Base-by-base conservation (phyloP, 129 eudicot genomes). In the Ambrosia trifida region DNA sequence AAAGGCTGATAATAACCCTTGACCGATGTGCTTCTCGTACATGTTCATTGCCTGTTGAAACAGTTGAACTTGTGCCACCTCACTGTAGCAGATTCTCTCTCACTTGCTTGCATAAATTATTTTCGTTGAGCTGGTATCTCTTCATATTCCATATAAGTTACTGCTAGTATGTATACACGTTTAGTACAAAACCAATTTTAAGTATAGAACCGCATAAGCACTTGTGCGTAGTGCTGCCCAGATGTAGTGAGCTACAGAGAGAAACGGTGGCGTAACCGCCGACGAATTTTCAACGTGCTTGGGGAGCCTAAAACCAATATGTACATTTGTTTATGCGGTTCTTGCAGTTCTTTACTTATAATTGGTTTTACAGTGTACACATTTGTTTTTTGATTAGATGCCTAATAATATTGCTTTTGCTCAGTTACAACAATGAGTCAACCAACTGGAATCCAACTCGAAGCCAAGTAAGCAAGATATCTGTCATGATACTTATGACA, bases 21-120 rank as follows among this genome's bases (percentile, higher is more conserved):
- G 99, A 95, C 59, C 96, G 95, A 17, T 95, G 99, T 83, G 99
- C 99, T 69, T 95, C 99, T 18, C 96, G 99, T 43, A 95, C 97
- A 54, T 88, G 88, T 82, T 88, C 95, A 30, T 83, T 95, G 88
- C 95, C 99, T 32, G 85, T 95, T 69, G 97, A 90, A 78, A 90
- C 91, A 19, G 99, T 95, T 68, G 97, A 90, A 70, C 94, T 84
- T 65, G 85, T 95, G 86, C 99, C 99, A 59, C 74, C 95, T 46
- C 97, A 95, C 81, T 95, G 99, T 80, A 86, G 96, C 89, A 88
- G 87, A 81, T 95, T 95, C 79, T 95, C 99, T 47, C 75, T 90
- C 85, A 79, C 89, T 79, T 95, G 97, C 85, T 85, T 95, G 80
- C 83, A 95, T 64, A 90, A 90, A 84, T 72, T 95, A 62, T 95